Evolutionary conservation across 331 rosid genomes (phyloP).

Genomic region (Ulmus americana): DNA sequence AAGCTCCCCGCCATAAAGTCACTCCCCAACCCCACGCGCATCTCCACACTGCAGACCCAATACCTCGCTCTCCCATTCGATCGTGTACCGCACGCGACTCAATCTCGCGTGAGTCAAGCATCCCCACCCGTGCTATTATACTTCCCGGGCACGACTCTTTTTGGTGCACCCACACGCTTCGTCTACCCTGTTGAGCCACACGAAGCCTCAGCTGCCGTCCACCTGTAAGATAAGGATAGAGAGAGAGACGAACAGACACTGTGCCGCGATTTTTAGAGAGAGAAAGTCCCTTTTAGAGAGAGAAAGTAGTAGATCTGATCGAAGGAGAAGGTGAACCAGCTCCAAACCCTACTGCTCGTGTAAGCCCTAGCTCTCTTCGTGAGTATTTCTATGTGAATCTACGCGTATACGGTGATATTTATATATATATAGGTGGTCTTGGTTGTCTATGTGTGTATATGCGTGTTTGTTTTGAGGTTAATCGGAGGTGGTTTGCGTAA

Average conservation of each 20-base stretch:
- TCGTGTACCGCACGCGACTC: not conserved
- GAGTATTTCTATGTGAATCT: conserved; percentile 1
- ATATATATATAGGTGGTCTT: not conserved
- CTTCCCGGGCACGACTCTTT: conserved; percentile 40
- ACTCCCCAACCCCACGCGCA: not conserved
- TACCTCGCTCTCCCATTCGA: conserved; percentile 1
- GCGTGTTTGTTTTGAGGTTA: not conserved
- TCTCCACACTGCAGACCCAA: conserved; percentile 8
- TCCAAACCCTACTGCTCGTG: conserved; percentile 35
- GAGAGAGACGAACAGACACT: conserved; percentile 20
- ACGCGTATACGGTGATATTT: not conserved
- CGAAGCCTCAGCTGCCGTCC: conserved; percentile 57
- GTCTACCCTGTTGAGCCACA: conserved; percentile 26
- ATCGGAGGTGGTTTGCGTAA: conserved; percentile 8
- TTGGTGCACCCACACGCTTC: conserved; percentile 43
- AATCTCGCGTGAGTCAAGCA: conserved; percentile 7
- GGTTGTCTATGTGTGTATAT: not conserved
- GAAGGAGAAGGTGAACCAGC: conserved; percentile 31
- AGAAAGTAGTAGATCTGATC: conserved; percentile 55
- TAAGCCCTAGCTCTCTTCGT: conserved; percentile 21
- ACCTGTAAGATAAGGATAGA: conserved; percentile 49
- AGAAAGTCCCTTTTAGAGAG: conserved; percentile 45
- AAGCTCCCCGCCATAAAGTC: conserved; percentile 33
- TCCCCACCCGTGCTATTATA: conserved; percentile 19
- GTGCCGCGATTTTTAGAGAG: conserved; percentile 45